Percentiles rank a stretch among this genome's conserved stretches.
phyloP scores from a whole-genome alignment of 805 yeast genomes.

The Monosporozyma servazzii region DNA sequence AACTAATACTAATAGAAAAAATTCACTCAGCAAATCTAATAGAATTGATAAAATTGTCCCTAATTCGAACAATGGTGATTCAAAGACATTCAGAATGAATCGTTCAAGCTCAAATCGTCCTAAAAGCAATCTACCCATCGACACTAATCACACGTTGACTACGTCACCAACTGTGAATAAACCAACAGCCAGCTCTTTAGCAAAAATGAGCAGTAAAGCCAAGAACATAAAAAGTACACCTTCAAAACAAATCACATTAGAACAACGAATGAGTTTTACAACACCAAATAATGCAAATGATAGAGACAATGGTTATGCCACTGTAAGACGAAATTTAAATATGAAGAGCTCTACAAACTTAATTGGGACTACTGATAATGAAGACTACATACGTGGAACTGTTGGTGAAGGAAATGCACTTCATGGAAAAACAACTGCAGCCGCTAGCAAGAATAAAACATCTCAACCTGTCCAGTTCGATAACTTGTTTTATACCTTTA shows the following conservation, averaged over 20 bases:
- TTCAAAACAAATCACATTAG: constrained; percentile 14
- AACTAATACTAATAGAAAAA: background rate
- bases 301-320: background rate
- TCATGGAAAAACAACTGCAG: background rate
- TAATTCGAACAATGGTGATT: background rate
- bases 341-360: background rate
- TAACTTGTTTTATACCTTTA: constrained; percentile 13
- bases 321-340: constrained; percentile 4
- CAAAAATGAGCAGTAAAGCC: constrained; percentile 8
- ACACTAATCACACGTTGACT: background rate
- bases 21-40: background rate
- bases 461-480: background rate
- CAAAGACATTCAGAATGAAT: background rate
- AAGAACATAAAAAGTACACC: constrained; percentile 23
- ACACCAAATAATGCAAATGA: constrained; percentile 14
- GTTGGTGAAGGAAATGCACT: background rate
- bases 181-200: constrained; percentile 10
- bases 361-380: background rate
- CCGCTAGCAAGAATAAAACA: background rate
- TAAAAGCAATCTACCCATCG: background rate
- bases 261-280: constrained; percentile 14
- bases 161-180: constrained; percentile 10
- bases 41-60: background rate
- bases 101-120: background rate
- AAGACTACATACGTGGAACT: background rate